Conservation (phyloP, 2,329 filamentous ascomycete species). For the Akanthomyces lecanii region DNA sequence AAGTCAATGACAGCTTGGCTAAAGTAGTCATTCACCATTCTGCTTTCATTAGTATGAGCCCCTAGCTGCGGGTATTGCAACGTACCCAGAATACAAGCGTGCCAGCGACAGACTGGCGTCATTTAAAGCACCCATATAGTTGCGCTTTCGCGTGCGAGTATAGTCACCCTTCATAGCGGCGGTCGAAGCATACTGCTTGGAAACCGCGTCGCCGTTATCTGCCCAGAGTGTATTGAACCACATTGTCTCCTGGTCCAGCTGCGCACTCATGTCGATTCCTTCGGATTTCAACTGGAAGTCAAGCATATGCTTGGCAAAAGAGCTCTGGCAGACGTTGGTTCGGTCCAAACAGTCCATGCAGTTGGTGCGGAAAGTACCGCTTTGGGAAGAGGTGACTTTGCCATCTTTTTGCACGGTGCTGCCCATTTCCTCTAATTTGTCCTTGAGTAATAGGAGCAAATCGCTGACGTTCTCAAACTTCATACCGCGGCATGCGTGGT, state of each 20-base stretch:
- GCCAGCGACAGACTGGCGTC: conserved; percentile 87
- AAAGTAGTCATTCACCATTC: conserved; percentile 97
- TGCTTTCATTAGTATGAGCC: conserved; percentile 37
- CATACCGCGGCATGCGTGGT: conserved; percentile 89
- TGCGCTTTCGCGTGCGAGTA: conserved; percentile 82
- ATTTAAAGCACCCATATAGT: conserved; percentile 86
- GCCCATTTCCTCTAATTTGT: conserved; percentile 64
- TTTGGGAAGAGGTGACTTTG: conserved; percentile 49
- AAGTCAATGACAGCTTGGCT: conserved; percentile 94
- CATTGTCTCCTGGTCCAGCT: conserved; percentile 71
- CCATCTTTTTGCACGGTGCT: conserved; percentile 60
- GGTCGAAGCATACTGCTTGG: conserved; percentile 92
- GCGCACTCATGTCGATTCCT: conserved; percentile 69
- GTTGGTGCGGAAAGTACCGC: conserved; percentile 83
- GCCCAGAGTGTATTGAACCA: conserved; percentile 99
- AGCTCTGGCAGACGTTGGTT: conserved; percentile 93
- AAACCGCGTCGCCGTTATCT: conserved; percentile 94
- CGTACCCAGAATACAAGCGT: conserved; percentile 63
- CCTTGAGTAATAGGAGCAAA: conserved; percentile 66
- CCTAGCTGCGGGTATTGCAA: background rate
- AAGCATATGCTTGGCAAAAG: conserved; percentile 77
- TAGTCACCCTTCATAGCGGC: conserved; percentile 96
- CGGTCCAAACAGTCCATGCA: conserved; percentile 98
- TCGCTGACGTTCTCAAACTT: conserved; percentile 91
- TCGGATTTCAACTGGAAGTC: conserved; percentile 74